Base-by-base conservation (phyloP, 2,329 filamentous ascomycete genomes). In the Tricladium varicosporioides region DNA sequence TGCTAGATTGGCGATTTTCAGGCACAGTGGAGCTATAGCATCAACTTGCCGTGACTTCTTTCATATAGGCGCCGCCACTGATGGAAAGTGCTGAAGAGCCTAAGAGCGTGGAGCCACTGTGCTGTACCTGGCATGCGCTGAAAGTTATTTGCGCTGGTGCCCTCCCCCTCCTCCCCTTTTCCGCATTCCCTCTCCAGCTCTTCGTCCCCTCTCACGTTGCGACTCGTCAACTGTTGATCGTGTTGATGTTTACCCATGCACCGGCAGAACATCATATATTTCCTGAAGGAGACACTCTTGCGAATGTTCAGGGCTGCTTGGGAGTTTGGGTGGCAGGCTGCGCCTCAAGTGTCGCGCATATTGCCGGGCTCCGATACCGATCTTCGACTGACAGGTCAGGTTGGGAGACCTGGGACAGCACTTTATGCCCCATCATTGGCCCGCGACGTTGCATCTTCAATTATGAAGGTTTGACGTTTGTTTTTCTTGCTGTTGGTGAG, bases 1-100 rank as follows among this genome's bases (percentile, higher is more conserved):
- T 48, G 43, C 19, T 53, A 53, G 51, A 55, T 55, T 55, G 53
- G 53, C 53, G 53, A 50, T 10, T 2, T 44, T 19, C 53, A 33
- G 13, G 15, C 44, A 40, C 43, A 27, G 15, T 22, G 44, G 43
- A 36, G 22, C 51, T 46, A 16, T 11, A 16, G 43, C 22, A 27
- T 27, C 22, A 7, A 27, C 16, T 16, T 53, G 11, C 27, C 32
- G 40, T 32, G 13, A 13, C 18, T 22, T 18, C 2, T 33, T 5
- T 46, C 14, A 33, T 16, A 15, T 27, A 36, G n/a, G n/a, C 36
- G 5, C 40, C 32, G 15, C 10, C 7, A 42, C 14, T 22, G 22
- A 19, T 40, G 36, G 36, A 4, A 40, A 27, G 22, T 27, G 22
- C 22, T 27, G 22, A 27, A 27, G 22, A 27, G 22, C 22, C 22